Evolutionary conservation across 805 yeast genomes (phyloP), one percentile per base, ranked within the genome.

Genomic region (Cyberlindnera euphorbiae): DNA sequence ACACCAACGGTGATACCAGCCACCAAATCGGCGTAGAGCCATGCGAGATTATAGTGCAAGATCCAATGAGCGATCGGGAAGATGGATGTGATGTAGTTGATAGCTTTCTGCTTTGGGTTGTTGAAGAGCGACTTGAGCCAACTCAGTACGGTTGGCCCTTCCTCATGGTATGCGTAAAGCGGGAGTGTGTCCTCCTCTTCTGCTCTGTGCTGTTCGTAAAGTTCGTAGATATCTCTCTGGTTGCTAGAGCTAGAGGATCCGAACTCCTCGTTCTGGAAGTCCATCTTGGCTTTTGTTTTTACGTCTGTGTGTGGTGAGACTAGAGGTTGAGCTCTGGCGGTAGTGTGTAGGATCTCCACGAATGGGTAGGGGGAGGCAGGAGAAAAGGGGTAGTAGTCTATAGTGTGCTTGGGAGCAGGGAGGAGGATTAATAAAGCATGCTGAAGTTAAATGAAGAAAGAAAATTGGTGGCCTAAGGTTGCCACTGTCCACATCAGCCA

Each of bases 1-100:
- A 84, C 78, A 30, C 97, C 97, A 15, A 89, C 95, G 2, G 97
- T 86, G 41, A 89, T 71, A 57, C 97, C 97, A 2, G 97, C 96
- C 38, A 88, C 79, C 44, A 89, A 59, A 60, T 89, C 97, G 21
- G 86, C 75, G 39, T 76, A 75, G 12, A 81, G 63, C 97, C 97
- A 89, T 19, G 71, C 69, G 9, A 68, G 51, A 55, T 89, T 89
- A 63, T 89, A 89, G 55, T 86, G 85, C 38, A 80, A 73, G 30
- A 88, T 75, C 97, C 97, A 89, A n/a, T 69, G 64, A 9, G 76
- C 58, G 25, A 89, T 78, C 2, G 97, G 97, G 56, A 89, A 84
- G 17, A 87, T 55, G 1, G 89, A 79, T 9, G 60, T 42, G 2
- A 79, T 34, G 51, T 89, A 89, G 15, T 63, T 33, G 11, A 51